phyloP scores from a whole-genome alignment of 1,284 basidiomycete species.

The Melampsora americana region DNA sequence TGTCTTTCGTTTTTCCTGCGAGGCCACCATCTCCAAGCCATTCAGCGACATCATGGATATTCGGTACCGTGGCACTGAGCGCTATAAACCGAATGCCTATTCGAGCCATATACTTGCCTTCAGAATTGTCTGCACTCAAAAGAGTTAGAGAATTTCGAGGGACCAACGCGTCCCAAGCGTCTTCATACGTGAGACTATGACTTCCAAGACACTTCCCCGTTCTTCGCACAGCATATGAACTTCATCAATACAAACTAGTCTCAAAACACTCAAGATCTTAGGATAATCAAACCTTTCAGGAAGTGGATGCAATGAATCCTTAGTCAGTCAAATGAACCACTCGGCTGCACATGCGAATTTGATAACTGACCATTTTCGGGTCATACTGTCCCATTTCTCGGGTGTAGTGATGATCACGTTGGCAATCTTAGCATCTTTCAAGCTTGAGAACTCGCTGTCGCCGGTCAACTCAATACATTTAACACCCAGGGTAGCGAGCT shows the following conservation, averaged over 20 bases:
- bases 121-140: not conserved
- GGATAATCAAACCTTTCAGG: constrained; percentile 47
- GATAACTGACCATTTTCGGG: constrained; percentile 66
- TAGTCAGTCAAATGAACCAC: not conserved
- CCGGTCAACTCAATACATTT: constrained; percentile 89
- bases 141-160: not conserved
- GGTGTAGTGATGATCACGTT: constrained; percentile 69
- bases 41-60: constrained; percentile 79
- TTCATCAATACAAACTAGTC: constrained; percentile 74
- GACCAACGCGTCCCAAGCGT: constrained; percentile 59
- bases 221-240: constrained; percentile 87
- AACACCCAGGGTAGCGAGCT: constrained; percentile 71
- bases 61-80: constrained; percentile 90
- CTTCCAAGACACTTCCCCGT: constrained; percentile 86
- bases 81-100: constrained; percentile 73
- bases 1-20: constrained; percentile 24
- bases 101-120: constrained; percentile 30
- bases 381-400: constrained; percentile 91
- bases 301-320: not conserved
- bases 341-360: constrained; percentile 58
- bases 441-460: constrained; percentile 68
- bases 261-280: constrained; percentile 47
- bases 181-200: constrained; percentile 89
- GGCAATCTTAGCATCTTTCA: constrained; percentile 69
- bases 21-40: constrained; percentile 68